Evolutionary conservation across 768 basidiomycete species (phyloP).

Genomic region (Hypholoma sublateritium): DNA sequence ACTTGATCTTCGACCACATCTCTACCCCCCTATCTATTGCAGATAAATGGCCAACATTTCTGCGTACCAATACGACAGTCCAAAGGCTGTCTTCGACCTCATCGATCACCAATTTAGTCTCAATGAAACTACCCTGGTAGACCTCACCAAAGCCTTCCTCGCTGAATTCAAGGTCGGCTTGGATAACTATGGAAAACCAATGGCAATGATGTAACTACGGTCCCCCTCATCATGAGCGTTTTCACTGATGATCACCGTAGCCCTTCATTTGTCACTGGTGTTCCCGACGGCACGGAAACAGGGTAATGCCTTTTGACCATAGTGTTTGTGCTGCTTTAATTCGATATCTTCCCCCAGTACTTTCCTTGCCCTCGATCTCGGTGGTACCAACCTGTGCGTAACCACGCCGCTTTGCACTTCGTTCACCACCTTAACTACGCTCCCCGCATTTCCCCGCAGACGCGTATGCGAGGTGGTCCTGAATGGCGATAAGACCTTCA

Average conservation of each 20-base stretch:
- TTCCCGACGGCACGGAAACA: conserved; percentile 91
- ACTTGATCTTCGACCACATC: conserved; percentile 12
- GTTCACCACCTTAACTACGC: conserved; percentile 7
- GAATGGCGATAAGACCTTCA: conserved; percentile 88
- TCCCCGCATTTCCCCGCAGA: conserved; percentile 37
- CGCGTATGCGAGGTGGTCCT: conserved; percentile 94
- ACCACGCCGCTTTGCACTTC: neutral
- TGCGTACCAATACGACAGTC: conserved; percentile 38
- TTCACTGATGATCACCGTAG: conserved; percentile 35
- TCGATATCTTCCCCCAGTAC: conserved; percentile 52
- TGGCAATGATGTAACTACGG: conserved; percentile 85
- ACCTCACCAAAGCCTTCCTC: conserved; percentile 78
- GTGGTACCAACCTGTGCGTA: conserved; percentile 94
- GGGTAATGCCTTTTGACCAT: conserved; percentile 53
- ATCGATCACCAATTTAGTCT: conserved; percentile 78
- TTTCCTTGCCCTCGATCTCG: conserved; percentile 94
- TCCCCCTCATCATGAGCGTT: neutral
- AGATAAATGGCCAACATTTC: conserved; percentile 42
- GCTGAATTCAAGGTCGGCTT: conserved; percentile 79
- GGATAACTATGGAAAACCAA: conserved; percentile 66
- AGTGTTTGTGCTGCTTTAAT: conserved; percentile 5
- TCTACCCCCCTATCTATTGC: conserved; percentile 6
- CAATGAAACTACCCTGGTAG: conserved; percentile 54
- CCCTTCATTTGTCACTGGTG: conserved; percentile 93
- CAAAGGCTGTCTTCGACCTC: conserved; percentile 53